Base-by-base conservation (phyloP, 345 rosid species). In the Hypericum perforatum region DNA sequence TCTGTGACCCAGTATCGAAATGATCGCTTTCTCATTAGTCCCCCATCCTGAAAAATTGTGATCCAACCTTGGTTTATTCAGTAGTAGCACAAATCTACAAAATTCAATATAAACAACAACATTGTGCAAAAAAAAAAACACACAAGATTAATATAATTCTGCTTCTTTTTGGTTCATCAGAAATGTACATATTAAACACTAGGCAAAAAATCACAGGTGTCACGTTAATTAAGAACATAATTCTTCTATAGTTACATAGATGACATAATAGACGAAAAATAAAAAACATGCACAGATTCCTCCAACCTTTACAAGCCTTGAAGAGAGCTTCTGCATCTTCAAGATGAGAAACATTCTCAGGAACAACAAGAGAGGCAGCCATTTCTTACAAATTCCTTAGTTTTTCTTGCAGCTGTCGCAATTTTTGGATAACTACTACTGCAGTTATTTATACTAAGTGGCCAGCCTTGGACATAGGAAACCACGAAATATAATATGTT, bases 1-100 rank as follows among this genome's bases (percentile, higher is more conserved):
- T 67, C 86, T 66, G 40, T 73, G 82, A 7, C 70, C 82, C 51
- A 80, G 72, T 41, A 80, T 62, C 11, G 59, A 8, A 40, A 78
- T 69, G 43, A 81, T 39, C 7, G 64, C 62, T 70, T 69, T 75
- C 74, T 78, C 83, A 54, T 75, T 46, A 1, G 79, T 81, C 29
- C 81, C 83, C 81, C 81, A 81, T 13, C 82, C 82, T 80, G 40
- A 8, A 14, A 14, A 51, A 12, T 43, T 46, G 11, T 8, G 11
- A 42, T n/a, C 9, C 9, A 41, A 42, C 45, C 3, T n/a, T n/a
- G 12, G 12, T 9, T 0, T 9, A n/a, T 9, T 42, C 2, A n/a
- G 45, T 42, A 41, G 7, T n/a, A 45, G 12, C 48, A 45, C 11
- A 44, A 44, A 12, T 11, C 2, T 11, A n/a, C 7, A 45, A 43